Percentiles rank a stretch among this genome's conserved stretches.
Evolutionary conservation across 108 stramenopile genomes (phyloP).

Genomic region (Nitzschia palea): DNA sequence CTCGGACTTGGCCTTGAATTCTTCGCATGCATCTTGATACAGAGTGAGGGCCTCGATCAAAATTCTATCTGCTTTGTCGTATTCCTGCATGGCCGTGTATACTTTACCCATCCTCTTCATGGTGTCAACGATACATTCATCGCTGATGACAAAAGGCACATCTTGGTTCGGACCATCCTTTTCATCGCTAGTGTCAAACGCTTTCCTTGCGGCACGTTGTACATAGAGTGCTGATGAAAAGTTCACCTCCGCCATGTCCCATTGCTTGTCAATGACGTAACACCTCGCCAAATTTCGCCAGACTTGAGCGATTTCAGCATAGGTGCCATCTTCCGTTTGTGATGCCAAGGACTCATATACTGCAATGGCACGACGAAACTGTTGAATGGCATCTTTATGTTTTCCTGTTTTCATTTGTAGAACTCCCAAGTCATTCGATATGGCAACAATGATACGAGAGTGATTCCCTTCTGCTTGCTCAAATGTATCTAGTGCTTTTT

Average conservation of each 20-base stretch:
- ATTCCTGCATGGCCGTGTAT: slow-evolving; percentile 13
- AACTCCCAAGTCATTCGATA: slow-evolving; percentile 36
- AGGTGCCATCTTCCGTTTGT: neutral
- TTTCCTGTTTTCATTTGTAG: slow-evolving; percentile 30
- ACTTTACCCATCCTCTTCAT: slow-evolving; percentile 25
- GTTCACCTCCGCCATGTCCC: slow-evolving; percentile 13
- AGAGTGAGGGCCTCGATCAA: slow-evolving; percentile 40
- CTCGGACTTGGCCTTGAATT: neutral
- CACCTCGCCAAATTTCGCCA: slow-evolving; percentile 44
- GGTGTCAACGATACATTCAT: slow-evolving; percentile 31
- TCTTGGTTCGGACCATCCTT: neutral
- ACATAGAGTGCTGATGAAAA: slow-evolving; percentile 22
- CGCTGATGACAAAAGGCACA: slow-evolving; percentile 8
- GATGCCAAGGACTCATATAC: slow-evolving; percentile 11
- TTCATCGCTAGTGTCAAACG: slow-evolving; percentile 1
- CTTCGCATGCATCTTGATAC: slow-evolving; percentile 3
- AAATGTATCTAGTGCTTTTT: slow-evolving; percentile 24
- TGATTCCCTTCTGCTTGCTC: slow-evolving; percentile 7
- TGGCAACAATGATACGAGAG: slow-evolving; percentile 19
- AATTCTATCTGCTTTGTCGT: slow-evolving; percentile 13
- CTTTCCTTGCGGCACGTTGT: slow-evolving; percentile 23
- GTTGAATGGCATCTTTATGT: slow-evolving; percentile 23
- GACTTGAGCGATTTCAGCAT: slow-evolving; percentile 22
- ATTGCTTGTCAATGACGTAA: slow-evolving; percentile 11
- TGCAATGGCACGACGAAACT: slow-evolving; percentile 29